A percentile compares a stretch with the other conserved stretches of the same genome.
These are phyloP conservation scores for Saccharomycopsis babjevae DNA, from an alignment of 805 yeast species.

Conservation along the genomic window DNA sequence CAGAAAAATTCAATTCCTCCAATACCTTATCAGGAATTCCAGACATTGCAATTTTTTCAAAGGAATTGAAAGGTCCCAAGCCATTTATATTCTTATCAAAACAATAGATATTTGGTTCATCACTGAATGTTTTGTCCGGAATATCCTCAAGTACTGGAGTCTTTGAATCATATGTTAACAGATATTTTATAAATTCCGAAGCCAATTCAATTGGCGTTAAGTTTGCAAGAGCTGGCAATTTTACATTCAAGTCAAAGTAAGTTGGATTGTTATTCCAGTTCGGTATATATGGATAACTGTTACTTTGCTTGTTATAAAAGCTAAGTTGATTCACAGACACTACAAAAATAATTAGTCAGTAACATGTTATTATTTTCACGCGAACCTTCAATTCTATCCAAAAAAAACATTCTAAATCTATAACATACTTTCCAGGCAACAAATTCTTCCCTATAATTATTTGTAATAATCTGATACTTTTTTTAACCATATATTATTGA, in stretches of 20 bases:
- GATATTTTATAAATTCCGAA: constrained; percentile 48
- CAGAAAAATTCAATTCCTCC: constrained; percentile 29
- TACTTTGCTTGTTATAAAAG: not conserved
- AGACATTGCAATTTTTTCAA: constrained; percentile 57
- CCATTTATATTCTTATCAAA: constrained; percentile 43
- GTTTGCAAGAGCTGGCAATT: constrained; percentile 39
- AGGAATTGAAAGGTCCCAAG: constrained; percentile 54
- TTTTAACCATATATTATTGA: not conserved
- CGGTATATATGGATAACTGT: not conserved
- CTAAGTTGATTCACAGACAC: not conserved
- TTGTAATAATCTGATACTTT: not conserved
- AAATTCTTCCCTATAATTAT: not conserved
- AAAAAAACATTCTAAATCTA: not conserved
- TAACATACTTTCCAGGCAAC: not conserved
- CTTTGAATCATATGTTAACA: constrained; percentile 48
- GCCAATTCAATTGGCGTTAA: constrained; percentile 50
- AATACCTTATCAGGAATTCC: constrained; percentile 75
- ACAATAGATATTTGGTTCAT: constrained; percentile 57
- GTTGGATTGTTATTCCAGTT: constrained; percentile 9
- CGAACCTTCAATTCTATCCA: too few relatives aligned
- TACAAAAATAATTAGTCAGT: not conserved
- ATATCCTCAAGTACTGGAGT: constrained; percentile 40
- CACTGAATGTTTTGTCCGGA: constrained; percentile 31
- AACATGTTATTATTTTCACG: not conserved
- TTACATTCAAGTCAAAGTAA: constrained; percentile 24